These are phyloP conservation scores for Xylariaceae sp. DNA, from an alignment of 2,329 filamentous ascomycete genomes.

Conservation along the genomic window DNA sequence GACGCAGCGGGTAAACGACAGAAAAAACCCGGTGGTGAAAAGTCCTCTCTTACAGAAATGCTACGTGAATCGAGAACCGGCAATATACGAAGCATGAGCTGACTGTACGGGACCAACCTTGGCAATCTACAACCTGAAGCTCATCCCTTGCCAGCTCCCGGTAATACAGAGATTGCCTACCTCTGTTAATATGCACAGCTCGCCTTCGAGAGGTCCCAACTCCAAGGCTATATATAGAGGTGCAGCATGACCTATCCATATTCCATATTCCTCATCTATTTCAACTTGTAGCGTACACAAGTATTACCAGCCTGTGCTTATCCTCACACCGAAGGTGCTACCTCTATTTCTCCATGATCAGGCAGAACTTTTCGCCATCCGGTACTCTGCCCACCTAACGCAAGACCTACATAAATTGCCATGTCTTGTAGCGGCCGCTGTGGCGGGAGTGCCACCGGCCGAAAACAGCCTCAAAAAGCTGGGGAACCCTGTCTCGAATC, in stretches of 20 bases:
- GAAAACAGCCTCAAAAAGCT: constrained; percentile 17
- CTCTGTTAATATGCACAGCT: neutral
- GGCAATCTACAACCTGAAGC: too few species aligned
- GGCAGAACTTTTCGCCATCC: neutral
- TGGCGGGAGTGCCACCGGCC: constrained; percentile 12
- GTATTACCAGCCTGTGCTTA: neutral
- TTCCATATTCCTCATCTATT: neutral
- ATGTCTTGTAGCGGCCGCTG: constrained; percentile 2
- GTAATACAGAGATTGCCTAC: neutral
- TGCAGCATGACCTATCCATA: neutral
- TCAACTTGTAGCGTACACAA: neutral
- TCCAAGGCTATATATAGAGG: neutral
- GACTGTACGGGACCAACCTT: too few species aligned
- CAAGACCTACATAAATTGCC: neutral
- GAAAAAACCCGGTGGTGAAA: too few species aligned
- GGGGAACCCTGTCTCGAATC: constrained; percentile 16
- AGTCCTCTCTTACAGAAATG: too few species aligned
- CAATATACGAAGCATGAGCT: too few species aligned
- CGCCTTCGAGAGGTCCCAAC: neutral
- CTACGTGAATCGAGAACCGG: too few species aligned
- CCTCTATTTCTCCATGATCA: too few species aligned
- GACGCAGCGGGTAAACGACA: too few species aligned
- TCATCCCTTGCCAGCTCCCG: neutral
- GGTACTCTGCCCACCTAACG: neutral
- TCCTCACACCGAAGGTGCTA: too few species aligned